phyloP scores from a whole-genome alignment of 768 basidiomycete genomes.

The Lactarius sanguifluus region DNA sequence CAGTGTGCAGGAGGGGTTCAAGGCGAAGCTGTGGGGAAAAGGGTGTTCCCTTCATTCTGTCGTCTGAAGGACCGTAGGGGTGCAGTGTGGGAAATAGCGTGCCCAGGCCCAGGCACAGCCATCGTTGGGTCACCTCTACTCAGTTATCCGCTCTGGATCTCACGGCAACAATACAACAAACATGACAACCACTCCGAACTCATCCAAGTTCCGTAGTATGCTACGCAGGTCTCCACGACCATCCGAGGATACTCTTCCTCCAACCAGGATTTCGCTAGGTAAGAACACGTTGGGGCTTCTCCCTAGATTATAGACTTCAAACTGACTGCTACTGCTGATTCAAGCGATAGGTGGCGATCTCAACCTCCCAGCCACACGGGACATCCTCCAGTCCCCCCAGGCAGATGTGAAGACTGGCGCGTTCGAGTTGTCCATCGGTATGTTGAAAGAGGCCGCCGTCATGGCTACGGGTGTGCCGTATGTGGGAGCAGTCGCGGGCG shows the following conservation, averaged over 20 bases:
- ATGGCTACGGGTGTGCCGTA: conserved; percentile 18
- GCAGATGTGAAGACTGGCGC: neutral
- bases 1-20: too few relatives aligned
- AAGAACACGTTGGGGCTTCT: neutral
- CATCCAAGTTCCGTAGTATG: neutral
- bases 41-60: too few relatives aligned
- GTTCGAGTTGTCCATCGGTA: conserved; percentile 11
- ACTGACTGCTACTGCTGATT: neutral
- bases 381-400: neutral
- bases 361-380: neutral
- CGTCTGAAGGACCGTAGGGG: too few relatives aligned
- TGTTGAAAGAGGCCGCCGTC: conserved; percentile 18
- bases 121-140: too few relatives aligned
- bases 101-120: too few relatives aligned
- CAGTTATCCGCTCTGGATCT: neutral
- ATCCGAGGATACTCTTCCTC: neutral
- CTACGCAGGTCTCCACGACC: conserved; percentile 15
- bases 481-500: conserved; percentile 12
- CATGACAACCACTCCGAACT: conserved; percentile 8
- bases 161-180: neutral
- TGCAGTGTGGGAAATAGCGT: too few relatives aligned
- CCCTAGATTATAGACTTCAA: neutral
- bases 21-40: too few relatives aligned
- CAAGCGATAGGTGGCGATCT: neutral
- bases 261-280: neutral